phyloP scores from a whole-genome alignment of 352 stramenopile species.

The Phytophthora kernoviae region DNA sequence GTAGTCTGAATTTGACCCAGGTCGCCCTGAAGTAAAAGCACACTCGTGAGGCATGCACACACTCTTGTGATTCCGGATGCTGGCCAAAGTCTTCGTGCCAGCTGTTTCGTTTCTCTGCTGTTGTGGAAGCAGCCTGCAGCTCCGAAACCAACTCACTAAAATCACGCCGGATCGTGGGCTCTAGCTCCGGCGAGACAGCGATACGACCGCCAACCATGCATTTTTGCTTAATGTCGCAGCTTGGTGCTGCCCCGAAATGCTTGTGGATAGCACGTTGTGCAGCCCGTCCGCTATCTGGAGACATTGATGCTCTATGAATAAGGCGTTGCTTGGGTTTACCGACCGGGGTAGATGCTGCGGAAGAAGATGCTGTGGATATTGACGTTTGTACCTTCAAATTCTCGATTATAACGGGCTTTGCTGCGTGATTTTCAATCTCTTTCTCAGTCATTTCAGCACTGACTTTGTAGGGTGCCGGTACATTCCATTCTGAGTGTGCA shows the following conservation, averaged over 20 bases:
- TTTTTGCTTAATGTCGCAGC: slow-evolving; percentile 71
- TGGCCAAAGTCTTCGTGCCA: slow-evolving; percentile 74
- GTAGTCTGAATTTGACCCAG: slow-evolving; percentile 51
- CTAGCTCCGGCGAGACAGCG: slow-evolving; percentile 64
- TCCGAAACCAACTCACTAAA: slow-evolving; percentile 70
- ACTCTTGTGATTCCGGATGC: slow-evolving; percentile 81
- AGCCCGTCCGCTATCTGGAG: slow-evolving; percentile 51
- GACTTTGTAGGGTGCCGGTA: not conserved
- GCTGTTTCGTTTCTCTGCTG: slow-evolving; percentile 64
- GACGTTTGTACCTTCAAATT: slow-evolving; percentile 30
- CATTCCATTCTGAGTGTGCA: slow-evolving; percentile 2
- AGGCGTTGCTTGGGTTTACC: slow-evolving; percentile 29
- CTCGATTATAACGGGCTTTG: slow-evolving; percentile 20
- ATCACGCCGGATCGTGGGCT: slow-evolving; percentile 63
- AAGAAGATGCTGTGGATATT: slow-evolving; percentile 15
- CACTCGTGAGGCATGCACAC: slow-evolving; percentile 73
- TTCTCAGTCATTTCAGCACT: not conserved
- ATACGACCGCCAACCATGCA: slow-evolving; percentile 78
- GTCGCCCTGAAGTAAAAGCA: slow-evolving; percentile 78
- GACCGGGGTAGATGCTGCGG: slow-evolving; percentile 19
- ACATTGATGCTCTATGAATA: slow-evolving; percentile 49
- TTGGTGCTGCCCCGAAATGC: slow-evolving; percentile 72
- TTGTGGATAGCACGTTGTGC: slow-evolving; percentile 71
- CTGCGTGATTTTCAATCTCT: slow-evolving; percentile 1
- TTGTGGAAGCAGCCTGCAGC: slow-evolving; percentile 59